Percentiles rank a stretch among this genome's conserved stretches.
These are phyloP conservation scores for Fusarium denticulatum DNA, from an alignment of 2,329 filamentous ascomycete species.

Conservation along the genomic window DNA sequence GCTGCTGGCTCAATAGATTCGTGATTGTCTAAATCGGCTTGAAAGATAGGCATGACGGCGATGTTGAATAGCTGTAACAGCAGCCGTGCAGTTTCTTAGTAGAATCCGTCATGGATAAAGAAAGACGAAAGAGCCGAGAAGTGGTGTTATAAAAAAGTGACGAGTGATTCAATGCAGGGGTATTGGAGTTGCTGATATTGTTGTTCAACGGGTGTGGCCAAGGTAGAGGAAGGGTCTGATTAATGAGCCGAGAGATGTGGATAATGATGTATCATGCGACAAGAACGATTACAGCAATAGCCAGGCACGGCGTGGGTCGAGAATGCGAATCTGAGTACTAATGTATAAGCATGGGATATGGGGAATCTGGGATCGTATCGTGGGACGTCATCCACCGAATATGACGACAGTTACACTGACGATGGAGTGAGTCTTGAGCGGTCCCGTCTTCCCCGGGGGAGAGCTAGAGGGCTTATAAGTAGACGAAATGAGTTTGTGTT, in stretches of 20 bases:
- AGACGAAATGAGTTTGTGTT: background rate
- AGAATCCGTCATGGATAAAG: constrained; percentile 37
- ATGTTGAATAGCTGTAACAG: constrained; percentile 45
- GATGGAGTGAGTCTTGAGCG: constrained; percentile 26
- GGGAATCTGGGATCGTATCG: constrained; percentile 41
- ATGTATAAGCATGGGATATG: constrained; percentile 12
- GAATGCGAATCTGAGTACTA: constrained; percentile 20
- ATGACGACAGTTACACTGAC: constrained; percentile 38
- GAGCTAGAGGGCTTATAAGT: background rate
- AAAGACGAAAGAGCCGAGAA: background rate
- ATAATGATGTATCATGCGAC: constrained; percentile 43
- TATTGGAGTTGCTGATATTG: constrained; percentile 8
- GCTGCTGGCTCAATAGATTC: constrained; percentile 40
- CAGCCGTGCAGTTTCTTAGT: constrained; percentile 42
- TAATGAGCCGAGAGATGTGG: constrained; percentile 31
- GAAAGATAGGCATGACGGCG: constrained; percentile 66
- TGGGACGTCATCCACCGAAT: constrained; percentile 43
- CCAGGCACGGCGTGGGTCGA: constrained; percentile 37
- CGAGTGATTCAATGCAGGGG: constrained; percentile 17
- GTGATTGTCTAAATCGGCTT: constrained; percentile 58
- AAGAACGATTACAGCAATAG: constrained; percentile 16
- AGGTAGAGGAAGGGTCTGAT: constrained; percentile 4
- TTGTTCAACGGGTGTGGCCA: background rate
- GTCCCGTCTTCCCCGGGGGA: constrained; percentile 17
- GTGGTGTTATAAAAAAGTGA: background rate